Conservation (phyloP, 176 grass and related monocot species). For the Microstegium vimineum region DNA sequence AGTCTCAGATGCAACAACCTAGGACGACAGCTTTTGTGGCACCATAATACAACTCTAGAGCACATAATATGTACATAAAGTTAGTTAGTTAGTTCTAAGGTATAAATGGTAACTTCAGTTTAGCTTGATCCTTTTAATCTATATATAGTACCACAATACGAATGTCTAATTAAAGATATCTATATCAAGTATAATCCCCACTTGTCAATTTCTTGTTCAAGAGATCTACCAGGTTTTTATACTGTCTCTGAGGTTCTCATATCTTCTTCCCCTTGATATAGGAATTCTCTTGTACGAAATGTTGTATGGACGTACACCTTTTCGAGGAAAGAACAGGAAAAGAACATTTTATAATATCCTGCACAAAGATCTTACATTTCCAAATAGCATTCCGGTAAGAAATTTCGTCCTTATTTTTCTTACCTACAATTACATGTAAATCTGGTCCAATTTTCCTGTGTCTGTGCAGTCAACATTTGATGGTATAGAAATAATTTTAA, state of each 20-base stretch:
- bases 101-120: neutral
- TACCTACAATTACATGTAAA: neutral
- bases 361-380: constrained; percentile 92
- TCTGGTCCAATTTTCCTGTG: neutral
- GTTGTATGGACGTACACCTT: constrained; percentile 96
- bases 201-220: neutral
- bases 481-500: neutral
- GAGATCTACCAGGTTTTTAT: constrained; percentile 10
- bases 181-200: neutral
- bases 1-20: neutral
- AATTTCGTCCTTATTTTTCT: neutral
- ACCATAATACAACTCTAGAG: neutral
- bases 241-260: neutral
- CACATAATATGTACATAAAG: neutral
- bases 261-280: constrained; percentile 34
- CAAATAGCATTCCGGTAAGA: constrained; percentile 91
- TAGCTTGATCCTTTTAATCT: neutral
- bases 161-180: constrained; percentile 11
- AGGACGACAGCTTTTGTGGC: neutral
- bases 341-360: constrained; percentile 92
- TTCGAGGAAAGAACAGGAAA: constrained; percentile 96
- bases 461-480: neutral
- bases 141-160: neutral
- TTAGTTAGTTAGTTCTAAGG: neutral
- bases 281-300: constrained; percentile 98